Conservation (phyloP, 345 rosid species). For the Eucalyptus coolabah region DNA sequence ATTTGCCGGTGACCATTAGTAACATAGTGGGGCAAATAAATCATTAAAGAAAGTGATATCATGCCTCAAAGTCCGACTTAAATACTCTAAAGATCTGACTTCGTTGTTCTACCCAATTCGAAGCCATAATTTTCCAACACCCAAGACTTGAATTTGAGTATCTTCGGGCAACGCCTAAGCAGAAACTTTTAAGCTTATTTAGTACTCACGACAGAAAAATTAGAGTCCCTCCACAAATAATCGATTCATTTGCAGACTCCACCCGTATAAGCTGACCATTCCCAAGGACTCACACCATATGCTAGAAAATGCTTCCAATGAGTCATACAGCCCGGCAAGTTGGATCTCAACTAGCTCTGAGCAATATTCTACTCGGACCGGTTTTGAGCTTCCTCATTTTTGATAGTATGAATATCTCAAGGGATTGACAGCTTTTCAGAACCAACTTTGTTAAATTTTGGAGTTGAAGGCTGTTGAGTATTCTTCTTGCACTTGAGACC, state of each 20-base stretch:
- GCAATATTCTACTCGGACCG: not conserved
- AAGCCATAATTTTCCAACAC: no score
- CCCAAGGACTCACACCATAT: fast-evolving
- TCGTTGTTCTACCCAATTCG: no score
- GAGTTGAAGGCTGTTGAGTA: not conserved
- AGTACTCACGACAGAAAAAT: fast-evolving
- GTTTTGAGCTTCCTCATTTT: no score
- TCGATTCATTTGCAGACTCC: not conserved
- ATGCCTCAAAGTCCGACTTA: no score
- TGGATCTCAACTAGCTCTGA: not conserved
- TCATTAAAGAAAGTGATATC: no score
- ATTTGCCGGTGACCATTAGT: no score
- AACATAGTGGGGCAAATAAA: no score
- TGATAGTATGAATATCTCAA: not conserved
- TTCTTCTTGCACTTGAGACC: not conserved
- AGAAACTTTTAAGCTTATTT: not conserved
- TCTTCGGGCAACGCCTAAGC: fast-evolving
- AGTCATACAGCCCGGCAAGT: fast-evolving
- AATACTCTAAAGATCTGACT: no score
- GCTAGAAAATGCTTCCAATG: not conserved
- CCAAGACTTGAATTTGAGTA: not conserved
- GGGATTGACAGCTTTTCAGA: fast-evolving
- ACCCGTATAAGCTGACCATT: not conserved
- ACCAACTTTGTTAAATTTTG: not conserved
- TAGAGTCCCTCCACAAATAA: not conserved